Evolutionary conservation across 1,284 basidiomycete genomes (phyloP).

Genomic region (Melampsora larici-populina): DNA sequence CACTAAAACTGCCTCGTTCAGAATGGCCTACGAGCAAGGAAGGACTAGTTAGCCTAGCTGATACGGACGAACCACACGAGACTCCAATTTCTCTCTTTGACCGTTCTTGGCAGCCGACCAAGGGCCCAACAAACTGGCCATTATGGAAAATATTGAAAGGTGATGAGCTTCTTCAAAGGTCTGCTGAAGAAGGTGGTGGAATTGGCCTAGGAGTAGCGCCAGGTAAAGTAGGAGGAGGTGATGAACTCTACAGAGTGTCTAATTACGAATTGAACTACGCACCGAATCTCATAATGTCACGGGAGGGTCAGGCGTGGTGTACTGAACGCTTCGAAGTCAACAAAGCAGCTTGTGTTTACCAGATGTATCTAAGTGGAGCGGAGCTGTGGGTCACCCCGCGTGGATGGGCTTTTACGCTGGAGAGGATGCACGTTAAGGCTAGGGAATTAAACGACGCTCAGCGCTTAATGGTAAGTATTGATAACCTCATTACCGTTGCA

Average conservation of each 20-base stretch:
- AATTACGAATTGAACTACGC: conserved; percentile 51
- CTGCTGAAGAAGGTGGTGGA: conserved; percentile 45
- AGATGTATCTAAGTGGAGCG: conserved; percentile 52
- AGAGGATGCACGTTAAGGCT: conserved; percentile 46
- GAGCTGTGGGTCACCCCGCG: conserved; percentile 52
- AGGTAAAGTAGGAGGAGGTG: conserved; percentile 45
- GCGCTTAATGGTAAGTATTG: conserved; percentile 48
- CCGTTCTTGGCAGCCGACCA: conserved; percentile 48
- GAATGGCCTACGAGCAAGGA: conserved; percentile 49
- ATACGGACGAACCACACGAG: conserved; percentile 43
- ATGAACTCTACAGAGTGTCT: conserved; percentile 48
- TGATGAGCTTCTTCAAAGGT: conserved; percentile 45
- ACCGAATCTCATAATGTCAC: conserved; percentile 48
- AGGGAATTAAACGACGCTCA: conserved; percentile 47
- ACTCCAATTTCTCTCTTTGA: conserved; percentile 48
- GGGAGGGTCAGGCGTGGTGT: conserved; percentile 52
- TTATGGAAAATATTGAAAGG: conserved; percentile 47
- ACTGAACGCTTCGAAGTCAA: conserved; percentile 51
- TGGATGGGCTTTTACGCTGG: conserved; percentile 50
- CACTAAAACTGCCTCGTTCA: conserved; percentile 45
- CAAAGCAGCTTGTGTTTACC: conserved; percentile 51
- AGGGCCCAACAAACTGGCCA: conserved; percentile 50
- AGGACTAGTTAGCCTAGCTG: conserved; percentile 47
- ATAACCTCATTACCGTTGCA: conserved; percentile 1
- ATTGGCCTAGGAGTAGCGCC: conserved; percentile 44